A percentile compares a stretch with the other conserved stretches of the same genome.
These are phyloP conservation scores for Flaveria trinervia DNA, from an alignment of 129 eudicot genomes.

Conservation along the genomic window DNA sequence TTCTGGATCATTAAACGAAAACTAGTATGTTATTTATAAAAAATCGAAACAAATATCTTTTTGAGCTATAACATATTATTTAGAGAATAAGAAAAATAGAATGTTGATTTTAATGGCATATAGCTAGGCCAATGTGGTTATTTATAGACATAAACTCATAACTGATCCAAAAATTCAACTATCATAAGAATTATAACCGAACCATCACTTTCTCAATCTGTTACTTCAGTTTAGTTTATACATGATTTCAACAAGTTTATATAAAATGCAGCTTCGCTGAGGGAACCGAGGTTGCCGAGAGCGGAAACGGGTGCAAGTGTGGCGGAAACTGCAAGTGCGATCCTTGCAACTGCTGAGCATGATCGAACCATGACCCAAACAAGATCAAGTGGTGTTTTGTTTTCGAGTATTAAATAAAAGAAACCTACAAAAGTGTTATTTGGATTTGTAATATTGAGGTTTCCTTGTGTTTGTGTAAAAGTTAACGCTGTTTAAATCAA, in stretches of 20 bases:
- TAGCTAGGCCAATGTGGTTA: no score
- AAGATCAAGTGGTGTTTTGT: conserved; percentile 26
- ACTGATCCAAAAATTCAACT: no score
- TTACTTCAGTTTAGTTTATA: no score
- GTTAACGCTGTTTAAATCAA: not conserved
- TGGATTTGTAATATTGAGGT: conserved; percentile 29
- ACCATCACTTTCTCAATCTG: no score
- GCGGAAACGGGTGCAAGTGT: conserved; percentile 60
- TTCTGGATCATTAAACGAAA: no score
- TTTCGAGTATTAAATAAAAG: conserved; percentile 36
- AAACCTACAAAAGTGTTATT: conserved; percentile 24
- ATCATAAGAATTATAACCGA: no score
- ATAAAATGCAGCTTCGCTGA: conserved; percentile 38
- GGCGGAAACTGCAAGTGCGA: conserved; percentile 65
- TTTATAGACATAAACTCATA: no score
- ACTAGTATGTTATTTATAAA: no score
- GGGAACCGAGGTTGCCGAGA: conserved; percentile 50
- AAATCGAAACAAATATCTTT: no score
- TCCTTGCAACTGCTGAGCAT: conserved; percentile 64
- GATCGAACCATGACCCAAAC: conserved; percentile 21
- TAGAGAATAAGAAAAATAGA: no score
- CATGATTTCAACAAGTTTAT: not conserved
- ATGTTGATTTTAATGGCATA: no score
- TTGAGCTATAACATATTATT: no score
- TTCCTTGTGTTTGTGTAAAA: conserved; percentile 30